Evolutionary conservation across 192 early-diverging fungal genomes (phyloP).

Genomic region (Umbelopsis sp.): DNA sequence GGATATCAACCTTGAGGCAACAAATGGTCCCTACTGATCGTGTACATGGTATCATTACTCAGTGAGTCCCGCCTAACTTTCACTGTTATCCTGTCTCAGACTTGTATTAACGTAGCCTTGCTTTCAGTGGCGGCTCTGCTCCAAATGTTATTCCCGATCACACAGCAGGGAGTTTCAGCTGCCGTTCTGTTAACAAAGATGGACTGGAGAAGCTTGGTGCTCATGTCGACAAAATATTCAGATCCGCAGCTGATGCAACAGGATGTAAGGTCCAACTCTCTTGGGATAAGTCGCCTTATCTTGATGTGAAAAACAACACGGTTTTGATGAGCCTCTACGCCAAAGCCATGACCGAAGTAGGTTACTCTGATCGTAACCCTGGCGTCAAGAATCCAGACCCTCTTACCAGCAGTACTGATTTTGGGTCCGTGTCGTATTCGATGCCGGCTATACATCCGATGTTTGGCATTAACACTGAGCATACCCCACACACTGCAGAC

Average conservation of each 20-base stretch:
- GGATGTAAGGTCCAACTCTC: conserved; percentile 59
- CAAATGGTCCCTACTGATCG: conserved; percentile 62
- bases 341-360: conserved; percentile 16
- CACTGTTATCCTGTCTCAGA: background rate
- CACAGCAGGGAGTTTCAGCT: conserved; percentile 48
- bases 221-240: conserved; percentile 49
- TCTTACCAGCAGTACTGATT: conserved; percentile 15
- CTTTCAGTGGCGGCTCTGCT: conserved; percentile 19
- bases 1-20: conserved; percentile 62
- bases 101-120: background rate
- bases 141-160: conserved; percentile 60
- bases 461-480: background rate
- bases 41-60: background rate
- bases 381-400: conserved; percentile 25
- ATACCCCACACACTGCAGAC: background rate
- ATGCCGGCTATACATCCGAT: conserved; percentile 15
- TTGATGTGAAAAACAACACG: conserved; percentile 57
- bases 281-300: conserved; percentile 45
- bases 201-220: conserved; percentile 46
- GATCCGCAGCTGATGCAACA: conserved; percentile 59
- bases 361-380: conserved; percentile 27
- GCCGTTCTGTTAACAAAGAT: conserved; percentile 50
- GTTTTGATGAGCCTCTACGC: conserved; percentile 36
- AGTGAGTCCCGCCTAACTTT: background rate
- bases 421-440: background rate